phyloP scores from a whole-genome alignment of 768 basidiomycete genomes.

The Dioszegia aurantiaca region DNA sequence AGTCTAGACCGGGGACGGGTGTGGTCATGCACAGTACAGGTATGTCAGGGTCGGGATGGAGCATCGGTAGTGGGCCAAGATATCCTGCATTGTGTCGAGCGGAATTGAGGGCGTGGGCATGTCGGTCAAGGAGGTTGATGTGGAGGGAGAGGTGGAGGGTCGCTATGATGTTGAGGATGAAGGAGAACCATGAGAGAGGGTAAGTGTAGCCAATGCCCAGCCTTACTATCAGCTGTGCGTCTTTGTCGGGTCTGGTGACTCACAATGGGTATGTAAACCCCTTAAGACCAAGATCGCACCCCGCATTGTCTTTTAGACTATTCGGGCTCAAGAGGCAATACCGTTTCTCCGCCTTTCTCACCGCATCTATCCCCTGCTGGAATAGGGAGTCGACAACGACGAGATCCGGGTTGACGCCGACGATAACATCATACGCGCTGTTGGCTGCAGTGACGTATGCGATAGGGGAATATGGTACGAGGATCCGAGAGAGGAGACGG shows the following conservation, averaged over 20 bases:
- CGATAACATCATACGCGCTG: constrained; percentile 3
- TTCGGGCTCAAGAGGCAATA: constrained; percentile 24
- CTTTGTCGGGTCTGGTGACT: neutral
- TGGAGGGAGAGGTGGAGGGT: constrained; percentile 14
- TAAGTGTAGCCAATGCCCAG: constrained; percentile 18
- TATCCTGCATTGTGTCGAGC: constrained; percentile 26
- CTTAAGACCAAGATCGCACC: constrained; percentile 11
- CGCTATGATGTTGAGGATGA: constrained; percentile 18
- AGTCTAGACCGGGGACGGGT: constrained; percentile 14
- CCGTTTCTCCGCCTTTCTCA: constrained; percentile 3
- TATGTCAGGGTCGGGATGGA: constrained; percentile 11
- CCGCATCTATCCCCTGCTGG: constrained; percentile 20
- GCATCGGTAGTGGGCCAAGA: constrained; percentile 15
- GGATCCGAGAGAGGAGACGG: neutral
- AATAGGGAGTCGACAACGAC: constrained; percentile 20
- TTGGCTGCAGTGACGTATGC: constrained; percentile 26
- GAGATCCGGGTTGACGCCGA: constrained; percentile 19
- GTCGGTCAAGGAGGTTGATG: constrained; percentile 15
- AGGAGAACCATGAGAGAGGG: constrained; percentile 24
- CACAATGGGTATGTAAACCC: constrained; percentile 24
- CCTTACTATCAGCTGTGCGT: neutral
- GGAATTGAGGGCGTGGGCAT: constrained; percentile 11
- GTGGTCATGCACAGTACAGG: constrained; percentile 9
- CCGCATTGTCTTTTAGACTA: constrained; percentile 25
- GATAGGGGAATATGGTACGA: constrained; percentile 9